Percentiles rank a stretch among this genome's conserved stretches.
phyloP scores from a whole-genome alignment of 306 rosid species.

The Coriaria nepalensis region DNA sequence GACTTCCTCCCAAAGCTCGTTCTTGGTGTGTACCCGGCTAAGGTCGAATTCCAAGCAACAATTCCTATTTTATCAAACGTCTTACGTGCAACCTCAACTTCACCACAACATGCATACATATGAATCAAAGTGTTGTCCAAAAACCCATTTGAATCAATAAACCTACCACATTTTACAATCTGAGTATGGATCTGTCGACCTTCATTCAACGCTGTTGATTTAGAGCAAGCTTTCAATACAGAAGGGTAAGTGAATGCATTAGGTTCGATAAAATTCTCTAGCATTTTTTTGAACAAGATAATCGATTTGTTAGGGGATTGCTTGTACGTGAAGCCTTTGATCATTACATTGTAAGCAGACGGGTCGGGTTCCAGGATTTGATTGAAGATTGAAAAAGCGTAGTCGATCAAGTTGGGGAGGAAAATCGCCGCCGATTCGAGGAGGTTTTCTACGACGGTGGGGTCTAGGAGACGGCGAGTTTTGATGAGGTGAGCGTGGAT shows the following conservation, averaged over 20 bases:
- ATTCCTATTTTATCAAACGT: slow-evolving; percentile 40
- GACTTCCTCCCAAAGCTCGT: slow-evolving; percentile 36
- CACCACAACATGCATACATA: slow-evolving; percentile 30
- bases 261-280: slow-evolving; percentile 16
- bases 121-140: slow-evolving; percentile 39
- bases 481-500: slow-evolving; percentile 54
- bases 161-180: slow-evolving; percentile 29
- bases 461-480: slow-evolving; percentile 41
- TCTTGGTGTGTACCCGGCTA: slow-evolving; percentile 38
- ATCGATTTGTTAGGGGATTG: slow-evolving; percentile 29
- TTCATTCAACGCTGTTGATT: slow-evolving; percentile 20
- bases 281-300: slow-evolving; percentile 35
- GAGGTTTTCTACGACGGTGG: slow-evolving; percentile 27
- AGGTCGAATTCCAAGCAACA: slow-evolving; percentile 42
- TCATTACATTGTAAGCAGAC: slow-evolving; percentile 36
- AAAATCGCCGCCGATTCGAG: slow-evolving; percentile 47
- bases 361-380: slow-evolving; percentile 20
- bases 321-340: slow-evolving; percentile 31
- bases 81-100: slow-evolving; percentile 28
- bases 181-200: slow-evolving; percentile 39
- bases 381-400: slow-evolving; percentile 37
- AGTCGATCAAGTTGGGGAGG: slow-evolving; percentile 35
- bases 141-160: slow-evolving; percentile 16
- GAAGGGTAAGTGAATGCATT: slow-evolving; percentile 34
- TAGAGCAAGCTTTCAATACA: slow-evolving; percentile 46